phyloP scores from a whole-genome alignment of 768 basidiomycete genomes.

The Cyclocybe cylindracea region DNA sequence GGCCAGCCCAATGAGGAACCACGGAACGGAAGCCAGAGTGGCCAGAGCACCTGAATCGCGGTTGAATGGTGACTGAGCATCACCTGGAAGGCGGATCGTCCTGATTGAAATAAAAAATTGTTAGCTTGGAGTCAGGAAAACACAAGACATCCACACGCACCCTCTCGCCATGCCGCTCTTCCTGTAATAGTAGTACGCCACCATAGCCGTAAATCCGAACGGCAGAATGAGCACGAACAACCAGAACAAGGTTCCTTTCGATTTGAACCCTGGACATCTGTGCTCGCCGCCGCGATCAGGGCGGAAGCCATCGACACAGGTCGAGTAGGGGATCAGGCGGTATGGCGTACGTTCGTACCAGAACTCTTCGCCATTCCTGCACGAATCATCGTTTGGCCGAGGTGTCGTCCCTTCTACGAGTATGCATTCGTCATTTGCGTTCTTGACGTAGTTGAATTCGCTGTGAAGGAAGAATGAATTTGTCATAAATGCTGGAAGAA shows the following conservation, averaged over 20 bases:
- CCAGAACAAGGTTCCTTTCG: slow-evolving; percentile 85
- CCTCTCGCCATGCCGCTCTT: slow-evolving; percentile 74
- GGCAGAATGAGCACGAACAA: slow-evolving; percentile 73
- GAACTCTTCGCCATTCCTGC: slow-evolving; percentile 61
- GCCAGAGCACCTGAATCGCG: slow-evolving; percentile 45
- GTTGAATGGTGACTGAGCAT: slow-evolving; percentile 37
- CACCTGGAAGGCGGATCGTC: slow-evolving; percentile 77
- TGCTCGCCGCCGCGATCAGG: slow-evolving; percentile 77
- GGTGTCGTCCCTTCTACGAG: slow-evolving; percentile 70
- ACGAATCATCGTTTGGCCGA: slow-evolving; percentile 61
- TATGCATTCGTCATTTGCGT: slow-evolving; percentile 73
- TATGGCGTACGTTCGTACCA: slow-evolving; percentile 97
- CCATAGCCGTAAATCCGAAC: slow-evolving; percentile 71
- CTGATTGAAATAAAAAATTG: slow-evolving; percentile 35
- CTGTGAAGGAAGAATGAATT: slow-evolving; percentile 39
- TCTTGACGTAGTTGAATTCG: slow-evolving; percentile 88
- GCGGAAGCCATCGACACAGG: slow-evolving; percentile 79
- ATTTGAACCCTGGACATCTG: slow-evolving; percentile 78
- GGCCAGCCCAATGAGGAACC: slow-evolving; percentile 80
- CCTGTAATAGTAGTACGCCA: slow-evolving; percentile 82
- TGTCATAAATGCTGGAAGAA: neutral
- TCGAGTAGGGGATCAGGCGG: slow-evolving; percentile 87
- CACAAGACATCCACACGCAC: slow-evolving; percentile 41
- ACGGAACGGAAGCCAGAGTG: slow-evolving; percentile 86
- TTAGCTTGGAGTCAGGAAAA: slow-evolving; percentile 4